Percentiles rank a stretch among this genome's conserved stretches.
Evolutionary conservation across 345 rosid genomes (phyloP).

Genomic region (Turritis glabra): DNA sequence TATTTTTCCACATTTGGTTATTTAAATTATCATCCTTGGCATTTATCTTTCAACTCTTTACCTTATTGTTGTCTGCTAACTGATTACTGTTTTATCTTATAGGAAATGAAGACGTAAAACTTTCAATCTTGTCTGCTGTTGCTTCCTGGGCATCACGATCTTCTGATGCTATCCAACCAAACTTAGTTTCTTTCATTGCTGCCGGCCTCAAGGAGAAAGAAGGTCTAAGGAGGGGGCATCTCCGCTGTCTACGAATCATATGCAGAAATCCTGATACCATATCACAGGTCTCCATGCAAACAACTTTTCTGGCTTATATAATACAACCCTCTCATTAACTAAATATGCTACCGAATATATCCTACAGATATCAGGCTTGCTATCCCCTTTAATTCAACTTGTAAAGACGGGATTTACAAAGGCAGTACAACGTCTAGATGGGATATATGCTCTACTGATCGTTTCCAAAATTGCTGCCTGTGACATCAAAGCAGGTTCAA

Average conservation of each 20-base stretch:
- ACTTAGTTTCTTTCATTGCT: slow-evolving; percentile 66
- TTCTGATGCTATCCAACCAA: slow-evolving; percentile 64
- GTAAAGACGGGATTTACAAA: slow-evolving; percentile 90
- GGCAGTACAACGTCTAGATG: slow-evolving; percentile 91
- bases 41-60: slow-evolving; percentile 4
- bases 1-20: neutral
- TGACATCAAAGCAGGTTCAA: slow-evolving; percentile 88
- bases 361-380: slow-evolving; percentile 70
- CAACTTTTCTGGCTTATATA: slow-evolving; percentile 13
- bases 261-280: slow-evolving; percentile 70
- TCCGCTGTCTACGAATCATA: slow-evolving; percentile 67
- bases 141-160: slow-evolving; percentile 78
- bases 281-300: slow-evolving; percentile 52
- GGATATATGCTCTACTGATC: slow-evolving; percentile 79
- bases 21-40: neutral
- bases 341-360: slow-evolving; percentile 31
- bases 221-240: slow-evolving; percentile 83
- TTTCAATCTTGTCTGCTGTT: slow-evolving; percentile 68
- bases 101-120: slow-evolving; percentile 96
- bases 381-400: slow-evolving; percentile 87
- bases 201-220: slow-evolving; percentile 97
- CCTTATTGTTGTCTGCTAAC: slow-evolving; percentile 7
- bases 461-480: slow-evolving; percentile 79
- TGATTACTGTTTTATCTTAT: slow-evolving; percentile 13
- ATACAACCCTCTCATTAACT: slow-evolving; percentile 11